Percentiles rank a stretch among this genome's conserved stretches.
These are phyloP conservation scores for Claviceps sp. DNA, from an alignment of 2,329 filamentous ascomycete species.

Conservation along the genomic window DNA sequence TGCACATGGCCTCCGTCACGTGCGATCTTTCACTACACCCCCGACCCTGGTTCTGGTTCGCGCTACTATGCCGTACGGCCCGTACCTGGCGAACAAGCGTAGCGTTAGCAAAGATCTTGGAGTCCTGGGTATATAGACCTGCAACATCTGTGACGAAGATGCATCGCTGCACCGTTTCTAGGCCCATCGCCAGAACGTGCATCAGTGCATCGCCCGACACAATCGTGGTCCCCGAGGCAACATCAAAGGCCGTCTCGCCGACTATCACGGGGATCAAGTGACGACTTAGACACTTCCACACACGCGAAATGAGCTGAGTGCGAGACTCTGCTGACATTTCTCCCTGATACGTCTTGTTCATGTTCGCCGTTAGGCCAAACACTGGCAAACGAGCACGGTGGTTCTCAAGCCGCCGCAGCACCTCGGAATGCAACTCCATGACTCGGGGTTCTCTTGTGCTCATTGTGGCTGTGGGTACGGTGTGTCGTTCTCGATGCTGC, in stretches of 20 bases:
- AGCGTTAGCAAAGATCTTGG: background rate
- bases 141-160: slow-evolving; percentile 4
- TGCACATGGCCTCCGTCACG: slow-evolving; percentile 2
- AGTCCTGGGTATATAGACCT: slow-evolving; percentile 1
- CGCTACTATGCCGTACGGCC: too few relatives aligned
- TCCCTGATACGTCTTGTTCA: slow-evolving; percentile 1
- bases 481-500: background rate
- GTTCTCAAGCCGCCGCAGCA: slow-evolving; percentile 1
- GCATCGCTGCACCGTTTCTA: background rate
- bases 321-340: background rate
- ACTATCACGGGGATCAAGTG: slow-evolving; percentile 2
- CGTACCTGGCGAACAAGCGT: background rate
- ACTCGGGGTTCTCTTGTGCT: background rate
- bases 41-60: too few relatives aligned
- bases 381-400: background rate
- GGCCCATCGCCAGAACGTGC: background rate
- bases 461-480: background rate
- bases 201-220: slow-evolving; percentile 4
- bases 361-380: slow-evolving; percentile 1
- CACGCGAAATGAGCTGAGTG: background rate
- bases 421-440: background rate
- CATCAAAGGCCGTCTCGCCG: slow-evolving; percentile 3
- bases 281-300: background rate
- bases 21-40: background rate
- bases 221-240: background rate